Evolutionary conservation across 1,139 yeast genomes (phyloP), one percentile per base, ranked within the genome.

Genomic region (Saccharomycopsis crataegensis): DNA sequence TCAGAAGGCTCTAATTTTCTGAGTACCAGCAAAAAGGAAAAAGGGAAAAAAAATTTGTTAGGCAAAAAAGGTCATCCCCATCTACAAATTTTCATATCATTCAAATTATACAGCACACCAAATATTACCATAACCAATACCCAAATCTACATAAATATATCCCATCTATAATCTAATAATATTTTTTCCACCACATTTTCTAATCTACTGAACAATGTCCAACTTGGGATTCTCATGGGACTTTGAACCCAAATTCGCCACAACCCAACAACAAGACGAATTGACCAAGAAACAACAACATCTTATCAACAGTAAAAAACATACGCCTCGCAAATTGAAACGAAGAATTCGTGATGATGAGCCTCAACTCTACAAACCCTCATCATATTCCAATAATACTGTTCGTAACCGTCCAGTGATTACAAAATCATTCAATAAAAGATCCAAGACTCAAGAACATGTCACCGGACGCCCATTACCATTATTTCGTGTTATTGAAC

Each of bases 391-490:
- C 7, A 3, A 38, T n/a, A 38, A 38, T n/a, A 38, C 42, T n/a
- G 7, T 16, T 38, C 42, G 16, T n/a, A 16, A n/a, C 42, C 14
- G 16, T 6, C 42, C n/a, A 38, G 16, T n/a, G 42, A 38, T n/a
- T 22, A 22, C n/a, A 16, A 12, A 14, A 42, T 42, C 40, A n/a
- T 12, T 36, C 14, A 12, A 11, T 36, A 53, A 43, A 50, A 33
- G 16, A 9, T 44, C 17, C 36, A 38, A 14, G 43, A 46, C 32
- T 33, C 40, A 37, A 43, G 43, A 45, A 12, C 41, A 50, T 43
- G 73, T 76, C 12, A 62, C 63, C 41, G 80, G 80, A 14, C 77
- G 74, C 59, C 62, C 65, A 36, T 68, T 76, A 53, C 79, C 80
- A 2, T 62, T 75, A 12, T 62, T 62, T 55, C 62, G 80, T 51